Evolutionary conservation across 2,329 filamentous ascomycete genomes (phyloP), one percentile per base, ranked within the genome.

Genomic region (Polytolypa hystricis): DNA sequence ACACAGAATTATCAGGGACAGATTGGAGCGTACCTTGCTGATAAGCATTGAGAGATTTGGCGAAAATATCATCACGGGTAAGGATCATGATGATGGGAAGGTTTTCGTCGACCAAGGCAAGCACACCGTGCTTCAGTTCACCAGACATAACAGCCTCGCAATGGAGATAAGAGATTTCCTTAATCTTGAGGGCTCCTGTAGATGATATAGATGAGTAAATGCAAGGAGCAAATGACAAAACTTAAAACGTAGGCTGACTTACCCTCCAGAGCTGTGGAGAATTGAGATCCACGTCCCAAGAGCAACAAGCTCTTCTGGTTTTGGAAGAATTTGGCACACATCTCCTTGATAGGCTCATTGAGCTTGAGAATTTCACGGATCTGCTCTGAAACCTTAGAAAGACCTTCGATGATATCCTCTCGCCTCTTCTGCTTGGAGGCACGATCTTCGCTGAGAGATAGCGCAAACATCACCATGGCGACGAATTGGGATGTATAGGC

Each of bases 131-230:
- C 77, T 98, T 98, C 54, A 98, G 76, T 69, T 98, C 91, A 65
- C 91, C 91, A 47, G 91, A 96, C 91, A 98, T 98, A 71, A 98
- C 91, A 52, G 91, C 91, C 70, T 98, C 91, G 65, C 91, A 98
- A 67, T 98, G 91, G 42, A 98, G 83, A 66, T 98, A 98, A 12
- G 89, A 96, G 55, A 98, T 98, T 69, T 98, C 91, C 77, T 98
- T 98, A 66, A 98, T 98, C 74, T 98, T 98, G 51, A 98, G 73
- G 33, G 91, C 91, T 66, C 85, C 69, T 71, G 37, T 29, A 42
- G 16, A 27, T 30, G 20, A 35, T 30, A 35, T 52, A 12, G 17
- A 9, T 33, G 52, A 42, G 21, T 33, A 29, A 26, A 25, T 5
- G 11, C 35, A 12, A 35, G 12, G 5, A 17, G 12, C 3, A 8